Evolutionary conservation across 2,329 filamentous ascomycete genomes (phyloP).

Genomic region (Aspergillus cejpii): DNA sequence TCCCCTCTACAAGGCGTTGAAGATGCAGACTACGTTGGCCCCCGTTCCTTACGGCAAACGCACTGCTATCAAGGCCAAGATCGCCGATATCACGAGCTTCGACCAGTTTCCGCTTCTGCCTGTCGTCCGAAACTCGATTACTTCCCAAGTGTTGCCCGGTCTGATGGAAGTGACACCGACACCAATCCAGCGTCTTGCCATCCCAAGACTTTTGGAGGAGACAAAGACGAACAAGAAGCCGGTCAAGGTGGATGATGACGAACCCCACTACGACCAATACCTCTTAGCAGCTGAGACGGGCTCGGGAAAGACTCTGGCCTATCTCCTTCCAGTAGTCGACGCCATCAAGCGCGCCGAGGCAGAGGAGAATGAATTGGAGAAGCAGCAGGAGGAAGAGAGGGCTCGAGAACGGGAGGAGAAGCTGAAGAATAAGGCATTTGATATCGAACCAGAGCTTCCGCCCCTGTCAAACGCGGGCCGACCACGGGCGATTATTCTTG

Average conservation of each 20-base stretch:
- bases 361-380: constrained; percentile 56
- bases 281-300: constrained; percentile 92
- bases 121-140: constrained; percentile 62
- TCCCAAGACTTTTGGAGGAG: constrained; percentile 66
- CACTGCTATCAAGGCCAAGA: constrained; percentile 53
- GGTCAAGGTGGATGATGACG: constrained; percentile 27
- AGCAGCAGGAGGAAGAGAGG: constrained; percentile 48
- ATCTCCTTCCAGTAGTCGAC: constrained; percentile 77
- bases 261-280: constrained; percentile 57
- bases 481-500: constrained; percentile 75
- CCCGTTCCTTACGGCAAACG: constrained; percentile 68
- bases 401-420: constrained; percentile 49
- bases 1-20: constrained; percentile 69
- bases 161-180: constrained; percentile 74
- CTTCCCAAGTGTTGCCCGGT: constrained; percentile 65
- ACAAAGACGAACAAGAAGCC: constrained; percentile 38
- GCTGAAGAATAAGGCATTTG: constrained; percentile 53
- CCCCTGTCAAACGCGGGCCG: constrained; percentile 66
- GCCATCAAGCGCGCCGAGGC: constrained; percentile 72
- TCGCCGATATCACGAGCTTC: constrained; percentile 67
- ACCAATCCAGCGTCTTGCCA: constrained; percentile 80
- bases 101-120: constrained; percentile 72
- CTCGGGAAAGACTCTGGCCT: constrained; percentile 92
- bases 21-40: constrained; percentile 80
- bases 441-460: constrained; percentile 52